Conservation (phyloP, 1,284 basidiomycete genomes). For the Dichomitus squalens region DNA sequence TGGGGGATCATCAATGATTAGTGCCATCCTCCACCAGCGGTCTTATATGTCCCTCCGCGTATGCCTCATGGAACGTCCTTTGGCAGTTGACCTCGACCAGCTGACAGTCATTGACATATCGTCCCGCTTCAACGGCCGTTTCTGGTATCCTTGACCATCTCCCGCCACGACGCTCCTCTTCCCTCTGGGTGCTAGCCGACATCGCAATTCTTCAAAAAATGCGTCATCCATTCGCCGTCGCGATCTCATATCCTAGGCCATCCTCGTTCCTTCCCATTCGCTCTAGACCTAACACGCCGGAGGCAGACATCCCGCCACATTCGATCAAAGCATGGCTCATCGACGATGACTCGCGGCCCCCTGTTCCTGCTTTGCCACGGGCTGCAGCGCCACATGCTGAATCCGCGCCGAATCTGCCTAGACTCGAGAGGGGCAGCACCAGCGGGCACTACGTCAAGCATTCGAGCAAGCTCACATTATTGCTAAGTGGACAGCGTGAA, state of each 20-base stretch:
- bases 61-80: background rate
- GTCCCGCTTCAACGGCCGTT: background rate
- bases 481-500: constrained; percentile 31
- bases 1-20: constrained; percentile 12
- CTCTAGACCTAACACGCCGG: constrained; percentile 2
- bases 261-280: constrained; percentile 8
- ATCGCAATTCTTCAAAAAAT: background rate
- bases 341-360: background rate
- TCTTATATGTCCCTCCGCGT: background rate
- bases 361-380: constrained; percentile 4
- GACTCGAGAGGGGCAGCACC: background rate
- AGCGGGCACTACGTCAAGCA: constrained; percentile 30
- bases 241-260: constrained; percentile 11
- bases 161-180: background rate
- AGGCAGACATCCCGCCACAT: background rate
- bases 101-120: background rate
- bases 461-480: constrained; percentile 28
- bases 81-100: background rate
- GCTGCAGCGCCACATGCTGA: constrained; percentile 1
- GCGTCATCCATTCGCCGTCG: constrained; percentile 25
- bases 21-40: constrained; percentile 2
- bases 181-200: background rate
- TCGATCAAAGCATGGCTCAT: constrained; percentile 4
- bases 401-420: background rate
- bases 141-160: background rate